Evolutionary conservation across 257 asterid genomes (phyloP).

Genomic region (Solanum corneliomulleri): DNA sequence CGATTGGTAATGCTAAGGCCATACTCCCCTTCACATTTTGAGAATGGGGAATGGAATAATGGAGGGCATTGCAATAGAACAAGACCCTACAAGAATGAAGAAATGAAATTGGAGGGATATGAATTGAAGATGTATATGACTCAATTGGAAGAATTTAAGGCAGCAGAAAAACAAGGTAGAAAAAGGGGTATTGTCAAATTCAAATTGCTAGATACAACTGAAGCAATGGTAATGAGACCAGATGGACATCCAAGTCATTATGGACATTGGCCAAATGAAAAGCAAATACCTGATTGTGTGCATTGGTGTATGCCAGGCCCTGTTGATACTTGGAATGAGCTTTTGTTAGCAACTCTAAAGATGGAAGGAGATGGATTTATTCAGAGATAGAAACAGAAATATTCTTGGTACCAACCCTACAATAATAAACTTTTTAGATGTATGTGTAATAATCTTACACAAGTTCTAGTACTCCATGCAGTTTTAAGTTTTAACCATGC

Average conservation of each 20-base stretch:
- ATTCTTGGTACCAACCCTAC: too few species aligned
- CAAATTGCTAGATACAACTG: conserved; percentile 40
- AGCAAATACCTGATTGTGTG: conserved; percentile 26
- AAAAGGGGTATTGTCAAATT: conserved; percentile 13
- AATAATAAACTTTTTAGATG: too few species aligned
- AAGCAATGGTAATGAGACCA: conserved; percentile 44
- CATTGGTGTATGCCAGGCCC: conserved; percentile 28
- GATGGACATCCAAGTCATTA: conserved; percentile 56
- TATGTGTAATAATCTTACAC: too few species aligned
- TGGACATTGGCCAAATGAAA: conserved; percentile 53
- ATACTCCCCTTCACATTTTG: conserved; percentile 51
- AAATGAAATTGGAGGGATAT: conserved; percentile 27
- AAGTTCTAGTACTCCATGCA: too few species aligned
- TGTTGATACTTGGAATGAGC: conserved; percentile 14
- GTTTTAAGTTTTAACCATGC: too few species aligned
- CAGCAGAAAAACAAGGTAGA: conserved; percentile 13
- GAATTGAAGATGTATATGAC: conserved; percentile 26
- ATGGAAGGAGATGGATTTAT: neutral
- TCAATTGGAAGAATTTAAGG: conserved; percentile 42
- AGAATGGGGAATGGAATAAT: conserved; percentile 36
- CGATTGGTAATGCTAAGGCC: conserved; percentile 29
- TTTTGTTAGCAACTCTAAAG: conserved; percentile 7
- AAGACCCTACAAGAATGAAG: conserved; percentile 24
- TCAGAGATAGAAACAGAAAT: neutral
- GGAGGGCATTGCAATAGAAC: conserved; percentile 48